Conservation (phyloP, 169 alveolate genomes). For the Plasmodium vinckei region DNA sequence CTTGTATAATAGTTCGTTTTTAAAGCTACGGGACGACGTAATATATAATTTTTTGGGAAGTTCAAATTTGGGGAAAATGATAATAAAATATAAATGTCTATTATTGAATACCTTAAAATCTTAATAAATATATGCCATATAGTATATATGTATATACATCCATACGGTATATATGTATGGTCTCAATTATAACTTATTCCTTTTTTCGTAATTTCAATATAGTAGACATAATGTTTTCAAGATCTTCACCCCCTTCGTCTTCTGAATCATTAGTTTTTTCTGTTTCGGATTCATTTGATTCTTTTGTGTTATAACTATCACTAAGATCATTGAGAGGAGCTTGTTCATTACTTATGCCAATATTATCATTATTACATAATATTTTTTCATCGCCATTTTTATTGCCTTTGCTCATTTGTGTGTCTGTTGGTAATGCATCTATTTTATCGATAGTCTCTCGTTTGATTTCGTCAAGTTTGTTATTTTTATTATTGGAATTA, state of each 20-base stretch:
- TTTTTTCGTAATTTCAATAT: conserved; percentile 41
- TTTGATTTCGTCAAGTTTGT: neutral
- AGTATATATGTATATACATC: neutral
- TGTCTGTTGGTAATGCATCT: neutral
- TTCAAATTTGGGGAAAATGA: too few species aligned
- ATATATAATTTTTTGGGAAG: too few species aligned
- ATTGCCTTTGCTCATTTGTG: neutral
- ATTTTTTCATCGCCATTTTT: neutral
- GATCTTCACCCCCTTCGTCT: conserved; percentile 59
- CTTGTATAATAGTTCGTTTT: neutral
- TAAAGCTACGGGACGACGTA: too few species aligned
- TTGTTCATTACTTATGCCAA: neutral
- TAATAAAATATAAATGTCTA: too few species aligned
- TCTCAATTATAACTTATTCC: neutral
- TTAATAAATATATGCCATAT: too few species aligned
- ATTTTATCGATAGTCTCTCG: neutral
- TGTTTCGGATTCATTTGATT: conserved; percentile 17
- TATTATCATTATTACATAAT: conserved; percentile 1
- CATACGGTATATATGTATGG: neutral
- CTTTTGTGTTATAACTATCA: neutral
- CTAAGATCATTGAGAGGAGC: neutral
- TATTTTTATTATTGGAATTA: neutral
- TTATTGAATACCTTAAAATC: too few species aligned
- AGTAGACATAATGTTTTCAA: conserved; percentile 74
- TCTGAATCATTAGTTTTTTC: conserved; percentile 26